Base-by-base conservation (phyloP, 352 stramenopile species). In the Phytophthora agathidicida region DNA sequence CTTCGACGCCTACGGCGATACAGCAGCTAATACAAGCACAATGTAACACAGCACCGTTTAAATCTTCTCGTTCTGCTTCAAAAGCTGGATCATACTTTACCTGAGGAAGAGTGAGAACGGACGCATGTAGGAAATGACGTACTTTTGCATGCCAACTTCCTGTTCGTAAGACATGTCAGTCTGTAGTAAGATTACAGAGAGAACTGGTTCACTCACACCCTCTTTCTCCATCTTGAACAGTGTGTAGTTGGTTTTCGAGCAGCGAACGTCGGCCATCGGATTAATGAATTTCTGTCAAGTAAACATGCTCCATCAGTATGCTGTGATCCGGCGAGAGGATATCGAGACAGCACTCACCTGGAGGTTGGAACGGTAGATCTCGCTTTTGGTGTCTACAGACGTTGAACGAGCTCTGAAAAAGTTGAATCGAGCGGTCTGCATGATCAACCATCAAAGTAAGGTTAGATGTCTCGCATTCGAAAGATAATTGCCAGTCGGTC, bases 191-290 rank as follows among this genome's bases (percentile, higher is more conserved):
- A n/a, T n/a, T n/a, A n/a, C n/a, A n/a, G 3, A 13, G 14, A 27
- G 26, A 27, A 19, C 7, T 23, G 17, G 13, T 20, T 7, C 2
- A 66, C 68, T 36, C 19, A 93, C 83, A 33, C 82, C 84, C 53
- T 93, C 84, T 74, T 89, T 89, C 62, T 93, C 84, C 23, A 93
- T 84, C 58, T 89, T 88, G 48, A 91, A 81, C 31, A 91, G 47
- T 5, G 80, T 88, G 49, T 83, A 75, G 58, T 84, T 88, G 31
- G 80, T 80, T 56, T 79, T 85, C 5, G 75, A 60, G 41, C 80
- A 89, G 4, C 80, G 80, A 23, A 93, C 64, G 32, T 93, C 82
- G 10, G 68, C 77, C 39, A 93, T 70, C 0, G 84, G 84, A 45
- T 93, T 93, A 60, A 91, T 89, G 47, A 91, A 93, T 77, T 91